Conservation (phyloP, 2,329 filamentous ascomycete genomes). For the Fonsecaea multimorphosa region DNA sequence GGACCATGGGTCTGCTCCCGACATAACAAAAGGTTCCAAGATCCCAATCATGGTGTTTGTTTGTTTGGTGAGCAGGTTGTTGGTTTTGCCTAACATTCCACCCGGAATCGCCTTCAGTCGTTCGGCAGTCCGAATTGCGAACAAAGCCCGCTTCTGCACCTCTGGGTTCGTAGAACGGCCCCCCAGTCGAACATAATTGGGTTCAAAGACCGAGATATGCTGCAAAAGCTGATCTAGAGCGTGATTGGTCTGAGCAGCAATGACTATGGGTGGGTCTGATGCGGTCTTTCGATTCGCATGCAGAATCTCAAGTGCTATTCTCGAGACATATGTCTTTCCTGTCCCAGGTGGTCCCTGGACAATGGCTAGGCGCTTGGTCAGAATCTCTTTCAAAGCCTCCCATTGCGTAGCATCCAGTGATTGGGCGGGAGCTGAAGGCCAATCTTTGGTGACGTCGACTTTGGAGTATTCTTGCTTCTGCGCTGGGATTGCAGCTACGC, state of each 20-base stretch:
- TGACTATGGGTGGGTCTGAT: constrained; percentile 71
- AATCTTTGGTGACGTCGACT: constrained; percentile 61
- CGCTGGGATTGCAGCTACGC: constrained; percentile 43
- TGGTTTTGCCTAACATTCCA: constrained; percentile 49
- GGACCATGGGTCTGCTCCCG: constrained; percentile 55
- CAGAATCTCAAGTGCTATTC: constrained; percentile 71
- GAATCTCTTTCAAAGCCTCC: constrained; percentile 69
- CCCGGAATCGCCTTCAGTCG: constrained; percentile 47
- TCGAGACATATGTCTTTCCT: constrained; percentile 82
- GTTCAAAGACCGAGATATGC: constrained; percentile 67
- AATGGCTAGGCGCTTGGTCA: constrained; percentile 74
- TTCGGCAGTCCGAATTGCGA: constrained; percentile 59
- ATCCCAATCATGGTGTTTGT: constrained; percentile 50
- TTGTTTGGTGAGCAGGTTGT: constrained; percentile 52
- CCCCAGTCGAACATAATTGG: constrained; percentile 70
- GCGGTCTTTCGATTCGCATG: constrained; percentile 61
- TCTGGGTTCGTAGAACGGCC: constrained; percentile 70
- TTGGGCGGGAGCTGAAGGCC: constrained; percentile 55
- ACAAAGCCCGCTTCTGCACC: constrained; percentile 71
- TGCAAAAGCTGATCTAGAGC: constrained; percentile 81
- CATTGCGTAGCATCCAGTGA: constrained; percentile 75
- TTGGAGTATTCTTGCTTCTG: constrained; percentile 50
- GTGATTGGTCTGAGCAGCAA: constrained; percentile 89
- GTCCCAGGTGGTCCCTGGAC: constrained; percentile 83
- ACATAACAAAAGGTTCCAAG: constrained; percentile 50